These are phyloP conservation scores for Sungouiozyma ichnusensis DNA, from an alignment of 805 yeast genomes.

Conservation along the genomic window DNA sequence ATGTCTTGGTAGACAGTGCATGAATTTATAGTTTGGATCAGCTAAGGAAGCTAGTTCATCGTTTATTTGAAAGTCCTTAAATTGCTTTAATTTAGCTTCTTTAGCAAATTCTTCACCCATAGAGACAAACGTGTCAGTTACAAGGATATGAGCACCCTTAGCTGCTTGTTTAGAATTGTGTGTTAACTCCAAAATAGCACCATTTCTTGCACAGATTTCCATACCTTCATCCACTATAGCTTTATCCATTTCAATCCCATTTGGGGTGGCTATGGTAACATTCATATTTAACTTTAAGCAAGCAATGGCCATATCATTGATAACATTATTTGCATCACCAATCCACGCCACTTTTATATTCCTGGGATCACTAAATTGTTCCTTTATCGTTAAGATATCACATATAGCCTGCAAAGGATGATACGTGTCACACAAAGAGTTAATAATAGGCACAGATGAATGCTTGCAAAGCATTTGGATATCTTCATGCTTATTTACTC, in stretches of 20 bases:
- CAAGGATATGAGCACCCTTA: conserved; percentile 65
- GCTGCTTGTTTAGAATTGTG: conserved; percentile 73
- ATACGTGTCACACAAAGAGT: conserved; percentile 83
- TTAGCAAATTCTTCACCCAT: conserved; percentile 94
- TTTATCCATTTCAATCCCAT: conserved; percentile 35
- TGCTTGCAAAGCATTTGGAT: conserved; percentile 67
- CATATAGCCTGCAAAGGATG: conserved; percentile 96
- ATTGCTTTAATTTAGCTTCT: conserved; percentile 60
- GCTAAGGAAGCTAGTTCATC: conserved; percentile 48
- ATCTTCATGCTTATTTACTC: conserved; percentile 79
- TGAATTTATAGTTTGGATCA: conserved; percentile 73
- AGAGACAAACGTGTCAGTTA: conserved; percentile 94
- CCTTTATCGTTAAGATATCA: conserved; percentile 78
- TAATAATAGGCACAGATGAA: conserved; percentile 84
- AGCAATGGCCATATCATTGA: conserved; percentile 87
- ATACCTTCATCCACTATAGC: conserved; percentile 46
- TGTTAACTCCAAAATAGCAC: conserved; percentile 44
- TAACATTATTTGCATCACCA: conserved; percentile 93
- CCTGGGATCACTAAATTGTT: conserved; percentile 29
- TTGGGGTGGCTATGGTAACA: conserved; percentile 15
- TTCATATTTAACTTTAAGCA: conserved; percentile 75
- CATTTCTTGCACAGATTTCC: conserved; percentile 40
- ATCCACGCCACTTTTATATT: conserved; percentile 84
- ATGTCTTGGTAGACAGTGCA: conserved; percentile 97
- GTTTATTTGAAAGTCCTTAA: conserved; percentile 79